Base-by-base conservation (phyloP, 2,329 filamentous ascomycete genomes). In the Fusarium metavorans region DNA sequence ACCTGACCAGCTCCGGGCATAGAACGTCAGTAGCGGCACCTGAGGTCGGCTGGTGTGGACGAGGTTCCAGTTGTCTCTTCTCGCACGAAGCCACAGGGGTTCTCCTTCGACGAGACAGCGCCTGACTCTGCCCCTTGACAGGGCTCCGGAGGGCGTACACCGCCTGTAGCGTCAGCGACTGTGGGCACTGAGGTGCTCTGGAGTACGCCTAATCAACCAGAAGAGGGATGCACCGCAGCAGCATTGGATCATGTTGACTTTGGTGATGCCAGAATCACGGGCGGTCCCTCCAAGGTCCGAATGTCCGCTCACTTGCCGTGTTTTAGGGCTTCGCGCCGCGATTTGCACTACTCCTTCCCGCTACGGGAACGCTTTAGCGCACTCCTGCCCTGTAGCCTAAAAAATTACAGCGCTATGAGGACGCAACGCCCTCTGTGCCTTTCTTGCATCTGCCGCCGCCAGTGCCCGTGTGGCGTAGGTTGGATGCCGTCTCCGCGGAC, bases 91-190 rank as follows among this genome's bases (percentile, higher is more conserved):
- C 37, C 48, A 62, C 69, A 59, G 56, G 61, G 70, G 66, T 69
- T 20, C 50, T 66, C 37, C 32, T 32, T 34, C 74, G 62, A 64
- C 48, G 48, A 64, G 35, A 45, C 56, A 50, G 67, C 62, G 73
- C 59, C 62, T 74, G 73, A 70, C 70, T 16, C 27, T 37, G 34
- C 13, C n/a, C 37, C 62, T 57, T 25, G 56, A 63, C 68, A 70
- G 56, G 50, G 68, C 43, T 45, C 66, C 66, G 43, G 48, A 72
- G 73, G 50, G 59, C 67, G 57, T 67, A 67, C 73, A 74, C 71
- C 73, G 73, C 73, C 50, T 67, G 18, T 61, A 65, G 45, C n/a
- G 23, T 50, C 62, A 67, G 30, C 16, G 60, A 37, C 23, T 6
- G 27, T 5, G 57, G 43, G 41, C 54, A 23, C 48, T 37, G n/a